Evolutionary conservation across 116 monocot species (phyloP), one percentile per base, ranked within the genome.

Genomic region (Posidonia oceanica): DNA sequence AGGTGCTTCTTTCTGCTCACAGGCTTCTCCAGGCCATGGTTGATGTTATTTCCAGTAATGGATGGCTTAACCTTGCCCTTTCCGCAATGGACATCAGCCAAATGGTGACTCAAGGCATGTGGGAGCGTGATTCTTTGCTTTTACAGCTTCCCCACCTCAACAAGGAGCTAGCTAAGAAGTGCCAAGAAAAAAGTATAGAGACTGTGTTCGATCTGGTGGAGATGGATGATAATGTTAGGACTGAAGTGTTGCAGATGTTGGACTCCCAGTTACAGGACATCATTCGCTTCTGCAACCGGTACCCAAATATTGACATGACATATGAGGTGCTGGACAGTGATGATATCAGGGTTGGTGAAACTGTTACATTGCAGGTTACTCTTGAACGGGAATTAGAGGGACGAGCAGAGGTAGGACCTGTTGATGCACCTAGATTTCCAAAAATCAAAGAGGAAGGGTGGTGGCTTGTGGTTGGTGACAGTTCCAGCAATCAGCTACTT

Each of bases 51-150:
- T 92, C 97, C 17, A 92, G 89, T 79, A 97, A 89, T 64, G 96
- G 92, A 11, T 97, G 92, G 92, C 81, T 92, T 15, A 82, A 29
- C 65, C 84, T 89, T 53, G 87, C 92, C 59, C 73, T 97, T 36
- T 51, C 72, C 3, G 83, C 92, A 11, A 97, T 97, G 97, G 97
- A 97, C 61, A 36, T 97, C 60, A 87, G 89, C 66, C 97, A 97
- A 54, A 97, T 97, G 97, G 88, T 97, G 51, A 97, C 97, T 4
- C 97, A 97, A 68, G 97, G 88, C 14, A 87, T 92, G 87, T 92
- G 97, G 97, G 87, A 87, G 62, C 79, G 85, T 14, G 97, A 97
- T 63, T 80, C 97, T 10, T 68, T 83, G 64, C 82, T 97, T 38
- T 76, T 92, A 16, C 97, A 97, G 59, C 81, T 97, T 69, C 97